Base-by-base conservation (phyloP, 768 basidiomycete species). In the Suillus occidentalis region DNA sequence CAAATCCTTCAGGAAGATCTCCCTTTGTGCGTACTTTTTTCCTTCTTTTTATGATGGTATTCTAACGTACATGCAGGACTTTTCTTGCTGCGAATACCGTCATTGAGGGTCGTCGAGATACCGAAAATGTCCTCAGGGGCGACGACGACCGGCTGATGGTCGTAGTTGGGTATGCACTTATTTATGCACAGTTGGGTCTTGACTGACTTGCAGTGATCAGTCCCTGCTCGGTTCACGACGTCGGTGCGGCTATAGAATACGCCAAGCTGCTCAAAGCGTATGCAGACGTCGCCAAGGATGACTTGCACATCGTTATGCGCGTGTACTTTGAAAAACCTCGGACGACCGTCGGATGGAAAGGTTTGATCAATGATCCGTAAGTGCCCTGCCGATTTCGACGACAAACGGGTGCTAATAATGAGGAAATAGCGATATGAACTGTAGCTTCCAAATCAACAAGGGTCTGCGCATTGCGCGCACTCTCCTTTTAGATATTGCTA, bases 281-380 rank as follows among this genome's bases (percentile, higher is more conserved):
- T 72, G 92, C 95, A 7, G 89, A 95, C 43, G 77, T 78, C 13
- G 87, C 91, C 53, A 87, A 87, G 72, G 89, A 92, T 13, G 97
- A 98, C 70, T 84, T 99, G 39, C 85, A 91, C 77, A 97, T 99
- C 72, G 83, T 99, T 69, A 99, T 99, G 97, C 90, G 95, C 34
- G 95, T 98, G 70, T 99, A 99, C 82, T 99, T 99, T 73, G 97
- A 99, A 72, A 99, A 99, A 72, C 90, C 90, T 1, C 85, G 97
- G 37, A 99, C 97, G 8, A 98, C 97, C 0, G 91, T 99, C 57
- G 97, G 97, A 34, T 99, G 97, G 97, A 99, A 99, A 77, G 97
- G 97, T 43, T 86, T 99, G 67, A 98, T 99, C 79, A 99, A 98
- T 73, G 95, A 98, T 72, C 96, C 97, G 75, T 76, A 65, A 13